Evolutionary conservation across 2,329 filamentous ascomycete species (phyloP).

Genomic region (Hymenoscyphus scutula): DNA sequence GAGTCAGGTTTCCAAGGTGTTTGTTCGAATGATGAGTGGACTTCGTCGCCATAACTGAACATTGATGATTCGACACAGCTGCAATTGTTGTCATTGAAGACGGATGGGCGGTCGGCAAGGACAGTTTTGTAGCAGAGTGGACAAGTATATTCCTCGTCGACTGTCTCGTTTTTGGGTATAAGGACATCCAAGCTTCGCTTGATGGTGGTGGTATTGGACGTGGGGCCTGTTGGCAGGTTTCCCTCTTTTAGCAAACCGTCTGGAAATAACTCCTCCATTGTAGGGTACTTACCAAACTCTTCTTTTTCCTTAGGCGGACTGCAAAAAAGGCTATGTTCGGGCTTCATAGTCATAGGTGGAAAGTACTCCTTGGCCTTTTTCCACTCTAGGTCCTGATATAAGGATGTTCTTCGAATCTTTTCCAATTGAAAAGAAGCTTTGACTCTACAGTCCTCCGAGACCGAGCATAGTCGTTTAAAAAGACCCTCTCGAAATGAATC

Average conservation of each 20-base stretch:
- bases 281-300: too few relatives aligned
- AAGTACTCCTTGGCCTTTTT: background rate
- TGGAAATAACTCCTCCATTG: too few relatives aligned
- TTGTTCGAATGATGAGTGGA: background rate
- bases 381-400: background rate
- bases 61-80: constrained; percentile 25
- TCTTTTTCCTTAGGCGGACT: too few relatives aligned
- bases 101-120: constrained; percentile 26
- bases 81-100: constrained; percentile 30
- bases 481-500: background rate
- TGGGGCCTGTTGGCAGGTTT: too few relatives aligned
- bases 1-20: constrained; percentile 9
- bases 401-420: background rate
- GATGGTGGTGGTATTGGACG: too few relatives aligned
- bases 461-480: background rate
- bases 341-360: background rate
- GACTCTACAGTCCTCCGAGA: background rate
- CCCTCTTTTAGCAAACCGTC: too few relatives aligned
- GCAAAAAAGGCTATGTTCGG: background rate
- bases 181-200: too few relatives aligned
- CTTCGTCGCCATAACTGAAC: constrained; percentile 7
- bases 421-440: background rate
- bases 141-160: constrained; percentile 23
- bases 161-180: too few relatives aligned
- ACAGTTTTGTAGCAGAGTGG: constrained; percentile 25